Conservation (phyloP, 1,284 basidiomycete species). For the Melampsora americana region DNA sequence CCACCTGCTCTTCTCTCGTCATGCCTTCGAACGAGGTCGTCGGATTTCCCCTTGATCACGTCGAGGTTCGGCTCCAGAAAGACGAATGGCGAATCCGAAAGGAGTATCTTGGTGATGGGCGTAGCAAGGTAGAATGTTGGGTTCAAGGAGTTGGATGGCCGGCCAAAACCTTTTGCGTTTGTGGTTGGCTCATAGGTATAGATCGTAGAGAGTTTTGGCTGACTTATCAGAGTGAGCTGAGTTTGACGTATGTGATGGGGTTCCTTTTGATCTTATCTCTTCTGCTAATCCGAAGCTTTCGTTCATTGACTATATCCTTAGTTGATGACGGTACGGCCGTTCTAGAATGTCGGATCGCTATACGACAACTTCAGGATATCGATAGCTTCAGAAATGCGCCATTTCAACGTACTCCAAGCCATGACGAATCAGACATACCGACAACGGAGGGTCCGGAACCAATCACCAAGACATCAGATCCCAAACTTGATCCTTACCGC, state of each 20-base stretch:
- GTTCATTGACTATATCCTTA: background rate
- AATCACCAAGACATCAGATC: slow-evolving; percentile 13
- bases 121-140: slow-evolving; percentile 15
- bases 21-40: background rate
- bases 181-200: slow-evolving; percentile 31
- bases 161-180: slow-evolving; percentile 17
- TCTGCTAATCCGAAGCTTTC: background rate
- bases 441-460: background rate
- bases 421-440: background rate
- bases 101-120: background rate
- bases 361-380: slow-evolving; percentile 7
- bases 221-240: slow-evolving; percentile 14
- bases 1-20: slow-evolving; percentile 36
- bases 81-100: slow-evolving; percentile 20
- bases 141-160: slow-evolving; percentile 29
- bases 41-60: slow-evolving; percentile 12
- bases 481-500: slow-evolving; percentile 16
- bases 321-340: slow-evolving; percentile 40
- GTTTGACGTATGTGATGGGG: background rate
- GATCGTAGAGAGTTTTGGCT: slow-evolving; percentile 29
- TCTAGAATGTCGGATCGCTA: slow-evolving; percentile 20
- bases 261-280: background rate
- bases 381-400: background rate
- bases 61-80: background rate
- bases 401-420: too few species aligned